Percentiles rank a stretch among this genome's conserved stretches.
phyloP scores from a whole-genome alignment of 148 eudicot genomes.

The Rheum nobile region DNA sequence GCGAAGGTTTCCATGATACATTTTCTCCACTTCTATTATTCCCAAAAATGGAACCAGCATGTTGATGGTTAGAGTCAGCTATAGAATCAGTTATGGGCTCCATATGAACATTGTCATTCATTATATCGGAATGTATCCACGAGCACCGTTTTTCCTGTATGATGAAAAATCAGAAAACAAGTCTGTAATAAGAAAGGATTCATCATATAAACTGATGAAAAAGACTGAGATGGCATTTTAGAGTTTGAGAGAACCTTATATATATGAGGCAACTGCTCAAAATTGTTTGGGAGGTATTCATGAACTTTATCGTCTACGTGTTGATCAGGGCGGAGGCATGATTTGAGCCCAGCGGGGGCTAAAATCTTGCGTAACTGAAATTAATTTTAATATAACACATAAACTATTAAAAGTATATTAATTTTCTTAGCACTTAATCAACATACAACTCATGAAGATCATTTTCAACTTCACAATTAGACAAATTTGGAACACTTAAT shows the following conservation, averaged over 20 bases:
- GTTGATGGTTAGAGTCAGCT: conserved; percentile 17
- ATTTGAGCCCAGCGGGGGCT: no score
- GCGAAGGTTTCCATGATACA: conserved; percentile 46
- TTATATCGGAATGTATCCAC: conserved; percentile 91
- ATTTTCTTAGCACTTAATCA: no score
- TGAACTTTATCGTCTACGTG: conserved; percentile 54
- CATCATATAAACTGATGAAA: not conserved
- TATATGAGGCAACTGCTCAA: conserved; percentile 29
- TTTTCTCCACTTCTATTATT: conserved; percentile 12
- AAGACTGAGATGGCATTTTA: not conserved
- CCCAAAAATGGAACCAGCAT: conserved; percentile 17
- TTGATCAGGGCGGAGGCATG: no score
- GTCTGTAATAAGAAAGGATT: not conserved
- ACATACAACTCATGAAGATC: no score
- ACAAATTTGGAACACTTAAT: no score
- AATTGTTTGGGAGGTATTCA: conserved; percentile 68
- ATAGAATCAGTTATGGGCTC: conserved; percentile 27
- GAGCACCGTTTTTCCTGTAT: conserved; percentile 46
- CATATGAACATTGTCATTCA: conserved; percentile 86
- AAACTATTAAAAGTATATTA: no score
- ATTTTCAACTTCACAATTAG: no score
- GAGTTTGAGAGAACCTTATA: conserved; percentile 37
- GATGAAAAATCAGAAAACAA: not conserved
- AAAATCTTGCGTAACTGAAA: no score
- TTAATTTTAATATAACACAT: no score